Evolutionary conservation across 768 basidiomycete genomes (phyloP).

Genomic region (Agaricus sinodeliciosus): DNA sequence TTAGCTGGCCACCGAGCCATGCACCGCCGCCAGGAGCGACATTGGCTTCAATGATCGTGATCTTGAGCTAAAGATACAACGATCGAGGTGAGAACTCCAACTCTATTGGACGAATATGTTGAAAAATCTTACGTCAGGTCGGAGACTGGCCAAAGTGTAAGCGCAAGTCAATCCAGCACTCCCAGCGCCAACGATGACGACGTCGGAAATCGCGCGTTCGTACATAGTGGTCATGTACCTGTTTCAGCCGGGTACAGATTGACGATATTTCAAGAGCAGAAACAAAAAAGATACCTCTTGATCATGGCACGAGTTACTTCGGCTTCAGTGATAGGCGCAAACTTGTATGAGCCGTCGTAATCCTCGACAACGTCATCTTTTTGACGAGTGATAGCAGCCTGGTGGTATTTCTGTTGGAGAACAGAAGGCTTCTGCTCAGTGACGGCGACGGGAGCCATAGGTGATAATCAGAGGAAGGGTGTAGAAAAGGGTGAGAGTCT

Average conservation of each 20-base stretch:
- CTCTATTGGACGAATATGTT: background rate
- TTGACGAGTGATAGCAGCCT: conserved; percentile 11
- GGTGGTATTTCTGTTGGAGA: background rate
- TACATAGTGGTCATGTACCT: conserved; percentile 75
- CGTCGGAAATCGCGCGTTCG: conserved; percentile 67
- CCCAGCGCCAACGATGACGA: conserved; percentile 72
- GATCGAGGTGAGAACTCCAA: background rate
- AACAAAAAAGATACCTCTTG: conserved; percentile 37
- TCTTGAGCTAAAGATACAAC: conserved; percentile 31
- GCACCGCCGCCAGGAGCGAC: conserved; percentile 78
- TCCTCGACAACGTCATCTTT: conserved; percentile 39
- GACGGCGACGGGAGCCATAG: conserved; percentile 22
- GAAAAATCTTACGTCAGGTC: conserved; percentile 48
- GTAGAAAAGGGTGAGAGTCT: background rate
- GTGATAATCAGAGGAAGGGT: background rate
- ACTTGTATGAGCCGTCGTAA: conserved; percentile 59
- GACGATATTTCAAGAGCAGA: background rate
- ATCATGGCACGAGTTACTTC: conserved; percentile 76
- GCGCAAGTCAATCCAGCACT: conserved; percentile 68
- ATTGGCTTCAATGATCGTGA: conserved; percentile 62
- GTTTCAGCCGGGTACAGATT: background rate
- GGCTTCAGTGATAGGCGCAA: conserved; percentile 71
- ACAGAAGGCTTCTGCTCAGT: conserved; percentile 6
- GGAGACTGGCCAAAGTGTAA: conserved; percentile 58
- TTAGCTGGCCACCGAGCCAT: conserved; percentile 74